Conservation (phyloP, 1,284 basidiomycete genomes). For the Lentinula novae-zelandiae region DNA sequence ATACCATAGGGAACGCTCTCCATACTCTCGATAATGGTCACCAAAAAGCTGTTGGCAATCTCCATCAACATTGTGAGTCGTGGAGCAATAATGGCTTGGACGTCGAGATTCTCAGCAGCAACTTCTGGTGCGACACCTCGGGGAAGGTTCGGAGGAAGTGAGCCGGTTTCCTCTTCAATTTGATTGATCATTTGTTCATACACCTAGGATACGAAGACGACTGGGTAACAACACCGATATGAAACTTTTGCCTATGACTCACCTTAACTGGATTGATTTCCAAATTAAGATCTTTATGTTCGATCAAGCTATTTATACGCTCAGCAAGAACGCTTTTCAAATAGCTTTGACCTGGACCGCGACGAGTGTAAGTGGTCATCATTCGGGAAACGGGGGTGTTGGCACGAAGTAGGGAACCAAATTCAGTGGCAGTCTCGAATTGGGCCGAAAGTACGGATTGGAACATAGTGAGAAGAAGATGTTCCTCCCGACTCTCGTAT, state of each 20-base stretch:
- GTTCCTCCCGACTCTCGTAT: conserved; percentile 98
- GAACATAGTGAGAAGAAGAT: conserved; percentile 98
- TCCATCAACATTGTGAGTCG: conserved; percentile 98
- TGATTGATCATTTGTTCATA: conserved; percentile 99
- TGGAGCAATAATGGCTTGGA: conserved; percentile 96
- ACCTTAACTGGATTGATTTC: conserved; percentile 99
- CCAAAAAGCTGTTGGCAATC: conserved; percentile 94
- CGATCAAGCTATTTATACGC: conserved; percentile 96
- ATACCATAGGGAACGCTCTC: conserved; percentile 98
- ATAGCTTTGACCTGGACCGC: conserved; percentile 97
- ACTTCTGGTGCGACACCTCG: conserved; percentile 90
- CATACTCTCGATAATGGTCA: conserved; percentile 98
- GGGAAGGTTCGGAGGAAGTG: conserved; percentile 85
- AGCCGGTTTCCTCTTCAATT: conserved; percentile 95
- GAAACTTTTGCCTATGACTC: conserved; percentile 14
- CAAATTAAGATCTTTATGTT: conserved; percentile 97
- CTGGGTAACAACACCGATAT: background rate
- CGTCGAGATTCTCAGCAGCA: conserved; percentile 91
- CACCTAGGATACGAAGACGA: conserved; percentile 44
- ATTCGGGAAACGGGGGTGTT: conserved; percentile 99
- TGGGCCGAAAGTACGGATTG: conserved; percentile 97
- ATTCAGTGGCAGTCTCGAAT: conserved; percentile 97
- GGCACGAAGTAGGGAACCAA: conserved; percentile 93
- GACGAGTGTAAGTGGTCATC: conserved; percentile 99
- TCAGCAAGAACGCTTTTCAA: conserved; percentile 96